Conservation (phyloP, 176 grass and related monocot genomes). For the Puccinellia tenuiflora region DNA sequence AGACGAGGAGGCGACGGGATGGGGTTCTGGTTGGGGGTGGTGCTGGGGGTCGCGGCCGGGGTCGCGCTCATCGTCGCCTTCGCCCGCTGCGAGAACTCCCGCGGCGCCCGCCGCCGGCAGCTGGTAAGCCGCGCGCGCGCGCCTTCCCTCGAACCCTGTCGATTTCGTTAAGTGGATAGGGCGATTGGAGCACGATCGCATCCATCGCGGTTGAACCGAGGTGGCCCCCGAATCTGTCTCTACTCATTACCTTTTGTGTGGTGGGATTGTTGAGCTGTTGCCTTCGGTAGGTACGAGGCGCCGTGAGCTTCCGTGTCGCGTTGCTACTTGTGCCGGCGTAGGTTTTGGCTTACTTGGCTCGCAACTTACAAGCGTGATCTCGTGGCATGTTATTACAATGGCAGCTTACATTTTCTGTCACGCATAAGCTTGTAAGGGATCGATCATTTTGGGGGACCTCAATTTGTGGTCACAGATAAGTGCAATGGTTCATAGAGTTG, state of each 20-base stretch:
- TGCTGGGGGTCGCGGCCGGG: slow-evolving; percentile 40
- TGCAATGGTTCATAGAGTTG: neutral
- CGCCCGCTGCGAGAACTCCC: slow-evolving; percentile 49
- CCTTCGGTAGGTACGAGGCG: slow-evolving; percentile 10
- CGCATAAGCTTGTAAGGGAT: neutral
- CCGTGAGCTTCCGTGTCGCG: neutral
- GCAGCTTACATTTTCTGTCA: neutral
- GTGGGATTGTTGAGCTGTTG: neutral
- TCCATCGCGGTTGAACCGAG: too few relatives aligned
- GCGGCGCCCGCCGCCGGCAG: slow-evolving; percentile 35
- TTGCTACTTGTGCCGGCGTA: neutral
- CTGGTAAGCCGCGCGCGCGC: slow-evolving; percentile 18
- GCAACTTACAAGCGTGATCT: neutral
- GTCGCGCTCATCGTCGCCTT: slow-evolving; percentile 48
- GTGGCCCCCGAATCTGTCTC: neutral
- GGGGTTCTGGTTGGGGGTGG: slow-evolving; percentile 52
- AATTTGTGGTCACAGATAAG: neutral
- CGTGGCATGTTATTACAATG: neutral
- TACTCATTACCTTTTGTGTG: neutral
- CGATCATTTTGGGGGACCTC: neutral
- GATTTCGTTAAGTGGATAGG: too few relatives aligned
- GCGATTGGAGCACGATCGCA: too few relatives aligned
- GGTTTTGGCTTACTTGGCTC: neutral
- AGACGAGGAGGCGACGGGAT: neutral
- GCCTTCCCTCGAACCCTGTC: neutral